Base-by-base conservation (phyloP, 352 stramenopile species). In the Phytophthora fragariaefolia region DNA sequence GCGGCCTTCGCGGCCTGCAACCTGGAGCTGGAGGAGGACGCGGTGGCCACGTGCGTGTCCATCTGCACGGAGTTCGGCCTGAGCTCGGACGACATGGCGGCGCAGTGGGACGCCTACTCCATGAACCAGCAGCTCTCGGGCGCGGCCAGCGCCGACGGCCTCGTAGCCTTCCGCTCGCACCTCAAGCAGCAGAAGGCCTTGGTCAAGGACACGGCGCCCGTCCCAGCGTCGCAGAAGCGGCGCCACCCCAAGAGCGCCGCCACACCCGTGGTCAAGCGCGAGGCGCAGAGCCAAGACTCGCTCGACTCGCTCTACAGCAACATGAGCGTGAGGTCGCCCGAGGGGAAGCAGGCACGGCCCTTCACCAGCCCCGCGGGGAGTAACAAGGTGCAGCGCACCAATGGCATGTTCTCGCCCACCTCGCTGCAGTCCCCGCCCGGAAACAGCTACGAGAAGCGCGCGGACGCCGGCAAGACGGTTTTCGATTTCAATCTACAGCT, bases 51-150 rank as follows among this genome's bases (percentile, higher is more conserved):
- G 15, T 95, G 83, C 65, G 77, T 91, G 30, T 67, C 76, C 8
- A 83, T 96, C 38, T 94, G 87, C 59, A 64, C 71, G 22, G 87
- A 96, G 69, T 93, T 94, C 69, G 57, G 58, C n/a, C 63, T 96
- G 71, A 85, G 80, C n/a, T 84, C 82, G 36, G 84, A 92, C 50
- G 82, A 91, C 51, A 78, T 96, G 56, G 85, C 82, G 30, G 84
- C 84, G 58, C 83, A 91, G 47, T 96, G 87, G 83, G 87, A 96
- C 58, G 84, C 86, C 4, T 94, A 91, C 74, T 92, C 85, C 47
- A 93, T 94, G 83, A 96, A 96, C 74, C 55, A 93, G 66, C 82
- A 93, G 49, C 69, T 95, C 17, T 73, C 66, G 9, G 84, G 83
- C 24, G 66, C 80, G 7, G 83, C 84, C 2, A 75, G 82, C 48